Percentiles rank a stretch among this genome's conserved stretches.
Conservation (phyloP, 208 protist species). For the Vickermania ingenoplastis region DNA sequence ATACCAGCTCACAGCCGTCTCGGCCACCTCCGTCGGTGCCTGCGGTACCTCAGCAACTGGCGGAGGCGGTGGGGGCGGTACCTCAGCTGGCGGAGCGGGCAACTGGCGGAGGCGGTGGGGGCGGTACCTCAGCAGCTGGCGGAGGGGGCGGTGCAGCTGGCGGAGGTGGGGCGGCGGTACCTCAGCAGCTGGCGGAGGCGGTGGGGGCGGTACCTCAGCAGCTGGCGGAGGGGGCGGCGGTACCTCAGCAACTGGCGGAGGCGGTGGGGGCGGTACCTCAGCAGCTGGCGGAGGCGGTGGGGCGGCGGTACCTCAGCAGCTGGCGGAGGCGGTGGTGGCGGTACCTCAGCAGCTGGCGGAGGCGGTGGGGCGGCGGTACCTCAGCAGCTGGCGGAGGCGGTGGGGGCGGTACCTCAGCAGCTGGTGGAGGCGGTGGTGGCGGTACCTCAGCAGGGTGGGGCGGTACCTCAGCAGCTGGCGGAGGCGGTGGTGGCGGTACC, state of each 20-base stretch:
- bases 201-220: background rate
- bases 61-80: conserved; percentile 3
- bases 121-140: background rate
- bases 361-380: no score
- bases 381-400: no score
- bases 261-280: no score
- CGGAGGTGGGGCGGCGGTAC: conserved; percentile 3
- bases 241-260: background rate
- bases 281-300: no score
- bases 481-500: no score
- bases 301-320: no score
- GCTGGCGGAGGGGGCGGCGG: background rate
- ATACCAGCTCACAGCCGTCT: background rate
- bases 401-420: no score
- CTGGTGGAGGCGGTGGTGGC: no score
- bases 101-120: conserved; percentile 2
- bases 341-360: no score
- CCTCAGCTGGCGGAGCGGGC: background rate
- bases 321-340: no score
- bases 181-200: background rate
- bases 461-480: no score
- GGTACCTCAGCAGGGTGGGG: no score
- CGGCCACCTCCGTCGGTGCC: background rate
- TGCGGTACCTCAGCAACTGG: conserved; percentile 3
- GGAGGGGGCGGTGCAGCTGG: background rate